Base-by-base conservation (phyloP, 768 basidiomycete genomes). In the Russula brevipes region DNA sequence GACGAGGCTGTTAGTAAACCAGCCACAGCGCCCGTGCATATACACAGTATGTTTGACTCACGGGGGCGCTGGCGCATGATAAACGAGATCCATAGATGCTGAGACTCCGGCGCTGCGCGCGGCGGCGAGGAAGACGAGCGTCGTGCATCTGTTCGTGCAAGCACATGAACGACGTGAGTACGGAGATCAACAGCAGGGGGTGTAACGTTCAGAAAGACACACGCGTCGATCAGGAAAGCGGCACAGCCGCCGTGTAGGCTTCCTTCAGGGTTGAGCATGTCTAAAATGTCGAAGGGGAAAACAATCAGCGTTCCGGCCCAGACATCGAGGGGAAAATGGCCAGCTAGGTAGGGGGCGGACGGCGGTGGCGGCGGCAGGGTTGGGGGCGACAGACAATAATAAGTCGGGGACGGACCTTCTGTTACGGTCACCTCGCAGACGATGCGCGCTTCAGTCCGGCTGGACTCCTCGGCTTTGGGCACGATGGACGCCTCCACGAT, bases 341-440 rank as follows among this genome's bases (percentile, higher is more conserved):
- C 38, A 39, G 24, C 24, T 24, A 24, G 24, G 24, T 24, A 24
- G 24, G 24, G 24, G 24, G 24, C 24, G 24, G 1, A 24, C 24
- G 24, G 24, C 1, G 24, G 24, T 1, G 24, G 24, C 1, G 24
- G 24, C n/a, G n/a, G n/a, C n/a, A n/a, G 24, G 24, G 24, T 1
- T 24, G 24, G 24, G 24, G 24, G 24, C n/a, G 24, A 24, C 24
- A 24, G 24, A 24, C 24, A 24, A 24, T 24, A 24, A 24, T n/a
- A 24, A 24, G 24, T 24, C 24, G 24, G 24, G 24, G 24, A 24
- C 8, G 57, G 42, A 75, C 74, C 74, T 52, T 70, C 64, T 17
- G 57, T 44, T 3, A 73, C 72, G 0, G 54, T 66, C 2, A 73
- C 31, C 62, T 74, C 72, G 54, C 72, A 74, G 9, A 75, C 71